phyloP scores from a whole-genome alignment of 129 eudicot species.

The Escallonia rubra region DNA sequence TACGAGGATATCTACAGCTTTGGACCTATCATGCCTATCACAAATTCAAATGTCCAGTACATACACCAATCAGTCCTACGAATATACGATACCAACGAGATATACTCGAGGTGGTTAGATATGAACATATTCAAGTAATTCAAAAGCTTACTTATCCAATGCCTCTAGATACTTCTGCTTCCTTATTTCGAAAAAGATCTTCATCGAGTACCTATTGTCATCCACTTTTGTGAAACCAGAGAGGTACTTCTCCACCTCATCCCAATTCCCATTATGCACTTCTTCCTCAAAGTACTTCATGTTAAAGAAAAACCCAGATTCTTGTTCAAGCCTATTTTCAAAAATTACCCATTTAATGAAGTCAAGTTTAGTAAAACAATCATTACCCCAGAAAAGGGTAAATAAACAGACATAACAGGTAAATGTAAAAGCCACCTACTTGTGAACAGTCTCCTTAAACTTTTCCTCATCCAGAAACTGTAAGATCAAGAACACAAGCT shows the following conservation, averaged over 20 bases:
- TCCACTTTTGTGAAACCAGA: slow-evolving; percentile 92
- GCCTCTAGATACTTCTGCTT: slow-evolving; percentile 98
- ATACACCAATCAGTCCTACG: not conserved
- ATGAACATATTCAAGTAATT: not conserved
- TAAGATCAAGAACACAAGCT: slow-evolving; percentile 73
- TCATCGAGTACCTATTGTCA: slow-evolving; percentile 92
- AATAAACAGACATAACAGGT: not conserved
- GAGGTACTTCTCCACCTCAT: slow-evolving; percentile 81
- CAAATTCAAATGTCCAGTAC: slow-evolving; percentile 10
- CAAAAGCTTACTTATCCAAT: slow-evolving; percentile 63
- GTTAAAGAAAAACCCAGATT: slow-evolving; percentile 86
- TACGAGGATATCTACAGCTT: slow-evolving; percentile 82
- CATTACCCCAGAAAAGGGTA: not conserved
- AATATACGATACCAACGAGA: not conserved
- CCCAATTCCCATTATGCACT: slow-evolving; percentile 86
- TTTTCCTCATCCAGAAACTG: slow-evolving; percentile 94
- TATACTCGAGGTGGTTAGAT: not conserved
- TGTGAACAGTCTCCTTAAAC: slow-evolving; percentile 86
- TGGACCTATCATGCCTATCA: slow-evolving; percentile 76
- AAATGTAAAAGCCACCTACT: slow-evolving; percentile 38
- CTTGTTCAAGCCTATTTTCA: slow-evolving; percentile 49
- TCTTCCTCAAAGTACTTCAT: slow-evolving; percentile 95
- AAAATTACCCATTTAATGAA: not conserved
- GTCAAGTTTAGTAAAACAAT: not conserved
- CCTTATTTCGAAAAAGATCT: slow-evolving; percentile 87